These are phyloP conservation scores for Candida incommunis DNA, from an alignment of 805 yeast genomes.

Conservation along the genomic window DNA sequence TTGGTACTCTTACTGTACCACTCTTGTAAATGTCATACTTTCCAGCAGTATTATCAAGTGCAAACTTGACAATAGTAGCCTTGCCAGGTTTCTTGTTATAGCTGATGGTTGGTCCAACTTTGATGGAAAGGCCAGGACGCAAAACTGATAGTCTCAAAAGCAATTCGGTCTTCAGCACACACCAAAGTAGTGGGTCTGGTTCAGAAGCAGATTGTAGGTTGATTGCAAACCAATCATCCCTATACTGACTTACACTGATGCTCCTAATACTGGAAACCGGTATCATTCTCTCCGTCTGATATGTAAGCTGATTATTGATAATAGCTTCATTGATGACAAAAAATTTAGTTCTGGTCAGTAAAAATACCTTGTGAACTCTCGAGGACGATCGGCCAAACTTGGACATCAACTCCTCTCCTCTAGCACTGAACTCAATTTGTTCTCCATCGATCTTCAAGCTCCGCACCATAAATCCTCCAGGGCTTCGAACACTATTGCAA, in stretches of 20 bases:
- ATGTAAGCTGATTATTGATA: conserved; percentile 43
- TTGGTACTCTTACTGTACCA: conserved; percentile 63
- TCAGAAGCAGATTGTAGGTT: conserved; percentile 33
- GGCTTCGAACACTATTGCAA: conserved; percentile 62
- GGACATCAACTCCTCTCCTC: conserved; percentile 68
- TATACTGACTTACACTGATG: conserved; percentile 56
- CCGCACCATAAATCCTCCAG: conserved; percentile 60
- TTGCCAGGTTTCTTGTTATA: conserved; percentile 88
- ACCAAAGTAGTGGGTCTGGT: conserved; percentile 71
- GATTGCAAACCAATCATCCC: conserved; percentile 88
- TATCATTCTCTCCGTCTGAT: conserved; percentile 49
- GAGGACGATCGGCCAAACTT: conserved; percentile 89
- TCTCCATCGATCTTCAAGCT: conserved; percentile 54
- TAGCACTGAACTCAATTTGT: conserved; percentile 57
- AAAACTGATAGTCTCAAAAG: conserved; percentile 56
- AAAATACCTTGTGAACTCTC: conserved; percentile 56
- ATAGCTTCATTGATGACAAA: conserved; percentile 63
- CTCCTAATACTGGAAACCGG: conserved; percentile 45
- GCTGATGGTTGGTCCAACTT: conserved; percentile 55
- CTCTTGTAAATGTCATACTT: conserved; percentile 74
- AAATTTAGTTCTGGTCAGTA: conserved; percentile 49
- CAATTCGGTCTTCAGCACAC: conserved; percentile 81
- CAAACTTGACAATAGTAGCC: conserved; percentile 57
- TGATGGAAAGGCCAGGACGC: conserved; percentile 43
- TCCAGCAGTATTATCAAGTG: conserved; percentile 50